Evolutionary conservation across 108 stramenopile species (phyloP), one percentile per base, ranked within the genome.

Genomic region (Thalassiosira profunda): DNA sequence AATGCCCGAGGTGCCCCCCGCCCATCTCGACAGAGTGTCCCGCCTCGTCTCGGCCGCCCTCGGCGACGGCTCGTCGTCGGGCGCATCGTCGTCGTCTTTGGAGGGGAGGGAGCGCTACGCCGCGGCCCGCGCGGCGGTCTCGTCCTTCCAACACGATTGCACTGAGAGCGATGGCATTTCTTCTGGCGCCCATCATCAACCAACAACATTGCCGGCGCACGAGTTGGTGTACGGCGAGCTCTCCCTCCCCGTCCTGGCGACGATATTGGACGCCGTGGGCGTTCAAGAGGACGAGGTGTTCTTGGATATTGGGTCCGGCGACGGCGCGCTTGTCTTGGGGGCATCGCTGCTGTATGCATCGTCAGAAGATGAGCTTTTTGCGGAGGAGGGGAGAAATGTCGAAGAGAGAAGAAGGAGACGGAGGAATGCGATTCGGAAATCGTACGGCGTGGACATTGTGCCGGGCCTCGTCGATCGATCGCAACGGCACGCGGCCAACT

Each of bases 171-270:
- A 51, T 5, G 26, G 30, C 0, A 25, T 31, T 12, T 31, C 49
- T 31, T 51, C 49, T 28, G 41, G 25, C 30, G 12, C 3, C 57
- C 3, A 17, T 38, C 36, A 9, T 31, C 4, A 40, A 37, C n/a
- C 37, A 10, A 18, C n/a, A 31, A 55, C 36, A 73, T n/a, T 55
- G 23, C 52, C 52, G 34, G 24, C 24, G 30, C 51, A 78, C 40
- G 72, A 73, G 53, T 34, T 74, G 23, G 71, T 79, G n/a, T 73
- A 79, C 28, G 78, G 78, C 15, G 78, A 79, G 44, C 33, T 79
- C 0, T 51, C 51, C 3, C 20, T 79, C 3, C 40, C 40, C 14
- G 64, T 52, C 12, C 31, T 79, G 28, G 48, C 59, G 8, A 79
- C 65, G 2, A 67, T 79, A n/a, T 60, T 79, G 58, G 72, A 79